Conservation (phyloP, 768 basidiomycete genomes). For the Amanita muscaria region DNA sequence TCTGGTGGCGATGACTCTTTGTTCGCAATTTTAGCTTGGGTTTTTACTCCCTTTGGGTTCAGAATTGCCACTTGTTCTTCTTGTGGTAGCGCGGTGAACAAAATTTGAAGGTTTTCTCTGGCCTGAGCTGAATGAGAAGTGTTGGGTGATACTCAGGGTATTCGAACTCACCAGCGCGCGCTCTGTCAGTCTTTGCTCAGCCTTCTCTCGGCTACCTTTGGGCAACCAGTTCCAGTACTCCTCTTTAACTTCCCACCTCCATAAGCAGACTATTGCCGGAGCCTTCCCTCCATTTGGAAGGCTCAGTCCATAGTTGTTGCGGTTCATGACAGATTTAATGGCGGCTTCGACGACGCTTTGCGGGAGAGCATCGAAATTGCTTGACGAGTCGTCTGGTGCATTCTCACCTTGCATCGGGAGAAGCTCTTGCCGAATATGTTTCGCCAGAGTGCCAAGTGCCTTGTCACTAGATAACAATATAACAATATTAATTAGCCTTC, state of each 20-base stretch:
- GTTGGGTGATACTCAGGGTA: background rate
- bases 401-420: conserved; percentile 57
- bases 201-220: conserved; percentile 54
- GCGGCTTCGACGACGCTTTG: conserved; percentile 53
- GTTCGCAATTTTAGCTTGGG: conserved; percentile 27
- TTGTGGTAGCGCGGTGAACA: conserved; percentile 52
- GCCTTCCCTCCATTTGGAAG: conserved; percentile 37
- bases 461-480: conserved; percentile 51
- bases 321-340: conserved; percentile 52
- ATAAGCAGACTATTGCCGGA: conserved; percentile 60
- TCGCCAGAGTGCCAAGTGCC: conserved; percentile 49
- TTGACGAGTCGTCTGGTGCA: conserved; percentile 28
- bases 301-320: conserved; percentile 79
- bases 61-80: conserved; percentile 48
- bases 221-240: conserved; percentile 55
- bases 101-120: conserved; percentile 40
- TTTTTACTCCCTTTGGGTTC: conserved; percentile 36
- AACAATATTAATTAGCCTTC: too few species aligned
- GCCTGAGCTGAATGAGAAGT: conserved; percentile 32
- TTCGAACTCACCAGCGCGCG: conserved; percentile 47
- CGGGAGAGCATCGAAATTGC: conserved; percentile 32
- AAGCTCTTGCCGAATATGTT: conserved; percentile 61
- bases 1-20: conserved; percentile 10
- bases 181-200: conserved; percentile 51
- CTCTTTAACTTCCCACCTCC: conserved; percentile 82